Base-by-base conservation (phyloP, 169 alveolate genomes). In the Plasmodium gallinaceum region DNA sequence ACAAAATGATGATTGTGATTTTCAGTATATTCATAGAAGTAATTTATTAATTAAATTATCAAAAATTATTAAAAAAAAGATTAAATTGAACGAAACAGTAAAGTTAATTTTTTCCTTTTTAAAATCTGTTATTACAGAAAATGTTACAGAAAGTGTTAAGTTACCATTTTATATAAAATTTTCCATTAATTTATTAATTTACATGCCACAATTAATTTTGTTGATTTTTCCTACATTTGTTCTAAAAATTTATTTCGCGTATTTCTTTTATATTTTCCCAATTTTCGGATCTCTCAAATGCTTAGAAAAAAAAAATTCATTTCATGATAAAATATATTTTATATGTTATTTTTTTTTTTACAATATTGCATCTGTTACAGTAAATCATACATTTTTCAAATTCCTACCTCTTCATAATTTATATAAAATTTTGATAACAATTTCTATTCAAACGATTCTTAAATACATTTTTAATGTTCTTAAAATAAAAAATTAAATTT, bases 271-370 rank as follows among this genome's bases (percentile, higher is more conserved):
- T 64, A 64, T 76, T 64, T 39, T 66, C 43, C 89, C 89, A 20
- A 76, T 76, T 58, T 76, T 76, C 46, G 89, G 89, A 64, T 76
- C 89, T 14, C 89, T 76, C 66, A 76, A 76, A 76, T 64, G 89
- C 51, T 76, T 76, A 76, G 89, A 76, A 58, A 75, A 76, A 64
- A 76, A 76, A 64, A 76, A 64, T 24, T n/a, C 16, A 24, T 16
- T 64, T 16, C 89, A 76, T 22, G 62, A 76, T 52, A 76, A 76
- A 64, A 76, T 76, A 14, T 76, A 76, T 69, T 76, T 64, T 42
- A 76, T 76, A 24, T 76, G 89, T 37, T 76, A 76, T 46, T 76
- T 76, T 48, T 76, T 76, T 32, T 76, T 76, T 76, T 76, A 76
- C 24, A 76, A 76, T 69, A 76, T 76, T 64, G 74, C 89, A 12